Percentiles rank a stretch among this genome's conserved stretches.
Conservation (phyloP, 768 basidiomycete species). For the Mycena alexandri region DNA sequence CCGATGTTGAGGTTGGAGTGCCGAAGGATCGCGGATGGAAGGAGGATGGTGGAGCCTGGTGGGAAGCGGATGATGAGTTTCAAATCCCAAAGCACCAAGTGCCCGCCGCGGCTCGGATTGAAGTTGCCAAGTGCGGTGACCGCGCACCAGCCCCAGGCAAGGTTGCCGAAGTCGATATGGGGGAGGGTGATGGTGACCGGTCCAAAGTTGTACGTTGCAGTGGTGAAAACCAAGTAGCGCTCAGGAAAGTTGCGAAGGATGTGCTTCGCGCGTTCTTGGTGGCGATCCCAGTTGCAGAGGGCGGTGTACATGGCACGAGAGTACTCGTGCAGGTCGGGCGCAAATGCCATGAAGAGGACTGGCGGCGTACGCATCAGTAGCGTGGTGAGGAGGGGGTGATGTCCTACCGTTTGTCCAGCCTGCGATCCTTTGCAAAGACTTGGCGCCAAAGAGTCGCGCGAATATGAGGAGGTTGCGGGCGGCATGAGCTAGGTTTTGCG, state of each 20-base stretch:
- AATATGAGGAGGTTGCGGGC: background rate
- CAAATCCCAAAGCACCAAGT: background rate
- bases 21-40: no score
- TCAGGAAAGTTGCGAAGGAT: background rate
- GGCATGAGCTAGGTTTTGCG: background rate
- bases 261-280: background rate
- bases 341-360: background rate
- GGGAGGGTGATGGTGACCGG: constrained; percentile 4
- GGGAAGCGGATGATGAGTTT: no score
- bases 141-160: constrained; percentile 19
- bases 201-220: constrained; percentile 4
- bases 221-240: background rate
- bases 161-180: constrained; percentile 16
- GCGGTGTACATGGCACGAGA: background rate
- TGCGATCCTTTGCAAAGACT: background rate
- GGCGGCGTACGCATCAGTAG: no score
- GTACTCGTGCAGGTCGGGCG: constrained; percentile 5
- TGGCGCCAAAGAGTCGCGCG: background rate
- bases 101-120: constrained; percentile 9
- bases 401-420: constrained; percentile 3
- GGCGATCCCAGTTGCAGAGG: background rate
- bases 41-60: no score
- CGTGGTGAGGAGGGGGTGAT: no score
- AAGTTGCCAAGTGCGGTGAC: constrained; percentile 2
- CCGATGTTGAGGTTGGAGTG: no score